Percentiles rank a stretch among this genome's conserved stretches.
phyloP scores from a whole-genome alignment of 2,329 filamentous ascomycete species.

The Ascochyta pisi region DNA sequence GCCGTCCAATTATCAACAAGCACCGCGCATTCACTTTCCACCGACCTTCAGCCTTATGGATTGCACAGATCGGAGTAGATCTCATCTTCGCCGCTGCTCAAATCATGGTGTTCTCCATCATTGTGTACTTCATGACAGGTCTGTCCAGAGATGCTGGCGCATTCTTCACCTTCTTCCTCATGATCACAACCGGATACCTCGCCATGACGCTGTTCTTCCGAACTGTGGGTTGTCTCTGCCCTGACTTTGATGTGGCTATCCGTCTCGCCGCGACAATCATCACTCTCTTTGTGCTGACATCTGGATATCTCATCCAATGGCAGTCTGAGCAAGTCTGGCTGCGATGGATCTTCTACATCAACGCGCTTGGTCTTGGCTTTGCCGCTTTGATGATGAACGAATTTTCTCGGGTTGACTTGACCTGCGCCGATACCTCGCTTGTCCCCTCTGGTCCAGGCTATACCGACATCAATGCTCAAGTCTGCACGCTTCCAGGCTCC shows the following conservation, averaged over 20 bases:
- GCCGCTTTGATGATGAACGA: slow-evolving; percentile 86
- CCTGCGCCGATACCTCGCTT: slow-evolving; percentile 71
- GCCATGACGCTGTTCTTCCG: slow-evolving; percentile 56
- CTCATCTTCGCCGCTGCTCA: slow-evolving; percentile 73
- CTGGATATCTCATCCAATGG: slow-evolving; percentile 85
- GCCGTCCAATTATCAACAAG: slow-evolving; percentile 80
- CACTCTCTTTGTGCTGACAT: slow-evolving; percentile 80
- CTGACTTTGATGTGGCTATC: slow-evolving; percentile 85
- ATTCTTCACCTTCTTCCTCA: slow-evolving; percentile 58
- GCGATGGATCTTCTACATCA: slow-evolving; percentile 82
- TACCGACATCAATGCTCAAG: slow-evolving; percentile 73
- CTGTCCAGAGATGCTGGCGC: slow-evolving; percentile 54
- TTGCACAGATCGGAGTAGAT: slow-evolving; percentile 82
- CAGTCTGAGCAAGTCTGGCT: slow-evolving; percentile 78
- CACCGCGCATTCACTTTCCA: slow-evolving; percentile 85
- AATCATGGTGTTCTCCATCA: slow-evolving; percentile 61
- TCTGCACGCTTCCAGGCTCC: slow-evolving; percentile 80
- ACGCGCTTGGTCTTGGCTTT: slow-evolving; percentile 80
- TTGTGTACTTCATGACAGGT: slow-evolving; percentile 59
- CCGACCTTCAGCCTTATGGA: slow-evolving; percentile 80
- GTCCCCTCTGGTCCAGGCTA: slow-evolving; percentile 76
- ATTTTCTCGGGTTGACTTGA: slow-evolving; percentile 72
- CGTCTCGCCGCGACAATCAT: slow-evolving; percentile 80
- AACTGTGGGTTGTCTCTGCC: slow-evolving; percentile 68
- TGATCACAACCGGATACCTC: slow-evolving; percentile 53